Evolutionary conservation across 1,284 basidiomycete species (phyloP), one percentile per base, ranked within the genome.

Genomic region (Paramarasmius palmivorus): DNA sequence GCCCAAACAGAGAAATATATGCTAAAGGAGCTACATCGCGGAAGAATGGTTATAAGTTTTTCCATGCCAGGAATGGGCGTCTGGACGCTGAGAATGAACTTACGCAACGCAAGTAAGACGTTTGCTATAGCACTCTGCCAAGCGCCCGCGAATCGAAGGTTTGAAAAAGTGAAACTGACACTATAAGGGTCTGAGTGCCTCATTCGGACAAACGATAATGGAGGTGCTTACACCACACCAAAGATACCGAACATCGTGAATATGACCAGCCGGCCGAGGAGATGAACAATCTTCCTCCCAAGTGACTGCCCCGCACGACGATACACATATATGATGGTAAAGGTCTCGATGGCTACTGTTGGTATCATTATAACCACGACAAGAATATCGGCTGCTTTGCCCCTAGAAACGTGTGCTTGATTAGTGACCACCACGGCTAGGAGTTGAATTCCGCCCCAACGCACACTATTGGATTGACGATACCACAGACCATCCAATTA

Each of bases 181-280:
- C 32, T 35, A 42, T 47, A 20, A 1, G 19, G 7, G 20, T 25
- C 20, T 14, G 25, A 19, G 14, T 53, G 7, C 14, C 25, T 35
- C 6, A n/a, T 32, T 19, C 2, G 9, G 1, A 15, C 23, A 8
- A 32, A 39, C 15, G 23, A 26, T 9, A 4, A 15, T 4, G n/a
- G 4, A 20, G 17, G 0, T 4, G 54, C 57, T 40, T 23, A 59
- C 57, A 45, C 42, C 2, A 52, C 20, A 3, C 49, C 53, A 12
- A 59, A 41, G 12, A 59, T 29, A 32, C 52, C 47, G 26, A 59
- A 56, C 15, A 56, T 14, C 6, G 49, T 59, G 41, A 59, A 59
- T 22, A 52, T 7, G 12, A 20, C 40, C 19, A 59, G 45, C 15
- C 56, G 47, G 20, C 52, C 25, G 10, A 57, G 42, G 9, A 32